Conservation (phyloP, 106 monocot genomes). For the Chionographis japonica region DNA sequence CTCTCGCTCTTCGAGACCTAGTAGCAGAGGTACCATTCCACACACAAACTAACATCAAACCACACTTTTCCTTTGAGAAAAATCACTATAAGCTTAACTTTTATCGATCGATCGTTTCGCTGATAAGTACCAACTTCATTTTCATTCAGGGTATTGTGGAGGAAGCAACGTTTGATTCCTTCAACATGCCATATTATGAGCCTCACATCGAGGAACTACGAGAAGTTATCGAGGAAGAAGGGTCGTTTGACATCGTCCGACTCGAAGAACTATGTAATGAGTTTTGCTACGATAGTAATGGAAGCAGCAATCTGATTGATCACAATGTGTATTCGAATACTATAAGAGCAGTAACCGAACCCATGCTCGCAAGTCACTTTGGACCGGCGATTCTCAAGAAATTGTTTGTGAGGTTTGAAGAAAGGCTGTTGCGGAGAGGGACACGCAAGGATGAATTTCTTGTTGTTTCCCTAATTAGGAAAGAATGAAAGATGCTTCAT, state of each 20-base stretch:
- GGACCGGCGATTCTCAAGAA: neutral
- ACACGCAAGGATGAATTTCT: neutral
- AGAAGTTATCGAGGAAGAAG: constrained; percentile 1
- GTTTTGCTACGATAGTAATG: neutral
- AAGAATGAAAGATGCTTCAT: no score
- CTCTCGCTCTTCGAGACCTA: neutral
- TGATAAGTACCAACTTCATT: neutral
- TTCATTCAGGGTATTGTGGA: constrained; percentile 3
- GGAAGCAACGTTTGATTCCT: neutral
- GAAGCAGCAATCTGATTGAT: neutral
- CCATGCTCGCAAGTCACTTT: constrained; percentile 7
- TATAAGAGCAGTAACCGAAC: neutral
- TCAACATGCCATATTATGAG: constrained; percentile 9
- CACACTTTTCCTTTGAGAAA: neutral
- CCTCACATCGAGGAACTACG: constrained; percentile 1
- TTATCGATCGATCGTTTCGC: neutral
- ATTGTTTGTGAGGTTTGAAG: constrained; percentile 1
- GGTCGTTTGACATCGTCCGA: neutral
- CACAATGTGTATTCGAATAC: neutral
- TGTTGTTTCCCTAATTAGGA: neutral
- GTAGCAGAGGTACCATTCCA: neutral
- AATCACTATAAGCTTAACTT: no score
- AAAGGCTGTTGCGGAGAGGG: neutral
- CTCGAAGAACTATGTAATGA: neutral
- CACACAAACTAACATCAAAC: neutral